Conservation (phyloP, 148 eudicot species). For the Heliosperma pusillum region DNA sequence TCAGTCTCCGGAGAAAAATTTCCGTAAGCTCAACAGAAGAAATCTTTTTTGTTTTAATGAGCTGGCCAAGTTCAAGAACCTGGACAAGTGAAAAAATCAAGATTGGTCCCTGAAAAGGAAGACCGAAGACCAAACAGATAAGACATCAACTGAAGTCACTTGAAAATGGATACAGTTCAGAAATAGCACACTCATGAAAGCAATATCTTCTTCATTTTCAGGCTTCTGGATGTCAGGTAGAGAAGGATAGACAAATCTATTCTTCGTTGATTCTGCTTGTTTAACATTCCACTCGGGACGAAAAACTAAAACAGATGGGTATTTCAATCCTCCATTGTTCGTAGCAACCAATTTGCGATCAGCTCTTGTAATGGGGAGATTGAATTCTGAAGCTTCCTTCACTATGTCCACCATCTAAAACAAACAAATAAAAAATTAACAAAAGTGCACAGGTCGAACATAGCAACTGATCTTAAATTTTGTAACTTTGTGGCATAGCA, state of each 20-base stretch:
- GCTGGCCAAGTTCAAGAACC: conserved; percentile 88
- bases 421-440: not conserved
- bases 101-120: not conserved
- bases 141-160: not conserved
- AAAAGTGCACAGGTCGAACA: not conserved
- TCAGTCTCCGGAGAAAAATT: conserved; percentile 71
- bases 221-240: conserved; percentile 47
- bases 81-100: conserved; percentile 25
- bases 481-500: too few relatives aligned
- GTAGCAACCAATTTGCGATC: conserved; percentile 64
- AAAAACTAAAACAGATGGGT: conserved; percentile 70
- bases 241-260: conserved; percentile 46
- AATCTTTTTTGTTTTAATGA: conserved; percentile 64
- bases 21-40: conserved; percentile 71
- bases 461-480: not conserved
- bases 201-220: conserved; percentile 66
- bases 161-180: not conserved
- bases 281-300: conserved; percentile 49
- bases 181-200: conserved; percentile 75
- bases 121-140: conserved; percentile 2
- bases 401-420: conserved; percentile 65
- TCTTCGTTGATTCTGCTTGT: conserved; percentile 25
- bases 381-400: conserved; percentile 61
- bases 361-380: conserved; percentile 53
- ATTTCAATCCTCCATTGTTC: conserved; percentile 58